Conservation (phyloP, 1,139 yeast genomes). For the Hyphopichia wangnamkhiaoensis region DNA sequence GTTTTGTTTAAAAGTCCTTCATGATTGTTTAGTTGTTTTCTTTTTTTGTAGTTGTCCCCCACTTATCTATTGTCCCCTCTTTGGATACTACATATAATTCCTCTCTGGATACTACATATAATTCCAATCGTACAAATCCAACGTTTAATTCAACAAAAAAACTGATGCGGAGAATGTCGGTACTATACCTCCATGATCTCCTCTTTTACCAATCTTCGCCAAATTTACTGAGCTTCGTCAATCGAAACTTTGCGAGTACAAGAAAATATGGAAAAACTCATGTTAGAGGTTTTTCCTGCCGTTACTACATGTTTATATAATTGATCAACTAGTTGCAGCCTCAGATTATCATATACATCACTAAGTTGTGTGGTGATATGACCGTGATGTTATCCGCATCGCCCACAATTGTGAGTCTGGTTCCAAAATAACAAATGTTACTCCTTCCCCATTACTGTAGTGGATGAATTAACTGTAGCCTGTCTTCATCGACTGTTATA, state of each 20-base stretch:
- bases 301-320: not conserved
- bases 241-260: too few relatives aligned
- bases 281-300: too few relatives aligned
- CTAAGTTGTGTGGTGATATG: slow-evolving; percentile 31
- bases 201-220: too few relatives aligned
- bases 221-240: too few relatives aligned
- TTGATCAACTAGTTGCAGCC: slow-evolving; percentile 22
- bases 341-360: slow-evolving; percentile 32
- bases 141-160: too few relatives aligned
- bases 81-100: not conserved
- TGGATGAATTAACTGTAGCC: slow-evolving; percentile 54
- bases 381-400: slow-evolving; percentile 35
- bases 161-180: too few relatives aligned
- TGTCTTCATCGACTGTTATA: slow-evolving; percentile 67
- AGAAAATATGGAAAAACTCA: too few relatives aligned
- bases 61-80: not conserved
- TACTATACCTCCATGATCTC: too few relatives aligned
- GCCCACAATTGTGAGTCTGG: slow-evolving; percentile 25
- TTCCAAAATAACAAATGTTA: slow-evolving; percentile 6
- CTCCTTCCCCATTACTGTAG: slow-evolving; percentile 36
- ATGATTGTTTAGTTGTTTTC: too few relatives aligned
- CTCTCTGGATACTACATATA: too few relatives aligned
- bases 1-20: not conserved
- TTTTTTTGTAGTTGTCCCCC: too few relatives aligned
- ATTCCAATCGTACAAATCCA: too few relatives aligned